Base-by-base conservation (phyloP, 2,329 filamentous ascomycete species). In the Cadophora luteo-olivacea region DNA sequence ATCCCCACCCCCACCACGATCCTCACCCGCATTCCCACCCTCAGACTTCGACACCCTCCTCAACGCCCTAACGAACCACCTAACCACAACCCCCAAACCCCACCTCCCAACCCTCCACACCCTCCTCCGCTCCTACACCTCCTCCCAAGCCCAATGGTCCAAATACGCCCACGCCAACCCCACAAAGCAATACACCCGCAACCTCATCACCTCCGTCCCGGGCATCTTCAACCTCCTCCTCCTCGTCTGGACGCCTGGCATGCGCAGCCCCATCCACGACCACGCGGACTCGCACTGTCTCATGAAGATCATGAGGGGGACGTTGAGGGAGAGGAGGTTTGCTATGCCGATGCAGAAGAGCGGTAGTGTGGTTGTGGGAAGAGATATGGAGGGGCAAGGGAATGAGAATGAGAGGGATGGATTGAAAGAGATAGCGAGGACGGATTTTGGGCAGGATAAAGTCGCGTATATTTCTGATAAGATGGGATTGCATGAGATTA, bases 391-490 rank as follows among this genome's bases (percentile, higher is more conserved):
- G 29, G 7, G 12, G 12, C 8, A 38, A 36, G 33, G 33, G 33
- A 11, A 36, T 9, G 36, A 4, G 36, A 14, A 38, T 9, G 36
- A 41, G 45, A 41, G 52, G 16, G 29, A 22, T 19, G 86, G 92
- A 74, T 91, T 87, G 62, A 45, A 25, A n/a, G 63, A 49, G 51
- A 65, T 57, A n/a, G 48, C 33, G 0, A 24, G 52, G 25, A 48
- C 16, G 24, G 86, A 84, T 51, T 92, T 93, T 76, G 82, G 83
- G 57, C 84, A 89, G 76, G 91, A 96, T 72, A 84, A 91, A 70
- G 93, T 97, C 25, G 90, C 93, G 16, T 97, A 97, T 80, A 97
- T 97, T 89, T 92, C 92, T 54, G 94, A 97, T 79, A 87, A 74
- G 82, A 87, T 97, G 54, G 94, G 94, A 29, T 84, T 97, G 52